These are phyloP conservation scores for Phyllostachys edulis DNA, from an alignment of 176 grass and related monocot species.

Conservation along the genomic window DNA sequence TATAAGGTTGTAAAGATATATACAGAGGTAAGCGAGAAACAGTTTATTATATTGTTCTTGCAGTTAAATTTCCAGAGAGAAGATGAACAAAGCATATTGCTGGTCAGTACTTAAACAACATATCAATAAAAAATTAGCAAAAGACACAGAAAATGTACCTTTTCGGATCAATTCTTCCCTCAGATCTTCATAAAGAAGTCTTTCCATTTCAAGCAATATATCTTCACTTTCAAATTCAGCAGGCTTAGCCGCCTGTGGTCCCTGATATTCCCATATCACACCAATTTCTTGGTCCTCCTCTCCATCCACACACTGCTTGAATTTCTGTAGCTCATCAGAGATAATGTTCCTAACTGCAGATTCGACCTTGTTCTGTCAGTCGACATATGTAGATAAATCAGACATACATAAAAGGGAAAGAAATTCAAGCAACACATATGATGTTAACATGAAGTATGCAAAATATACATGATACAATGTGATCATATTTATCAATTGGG, in stretches of 20 bases:
- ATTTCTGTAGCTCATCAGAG: slow-evolving; percentile 85
- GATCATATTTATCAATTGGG: not conserved
- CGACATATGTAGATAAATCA: slow-evolving; percentile 16
- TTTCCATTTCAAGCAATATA: slow-evolving; percentile 91
- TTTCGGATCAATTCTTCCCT: slow-evolving; percentile 77
- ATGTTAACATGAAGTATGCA: not conserved
- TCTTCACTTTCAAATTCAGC: slow-evolving; percentile 66
- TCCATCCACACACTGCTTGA: slow-evolving; percentile 44
- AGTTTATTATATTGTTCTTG: not conserved
- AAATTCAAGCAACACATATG: not conserved
- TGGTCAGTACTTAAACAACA: not conserved
- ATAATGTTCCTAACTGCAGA: slow-evolving; percentile 66
- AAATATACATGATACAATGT: not conserved
- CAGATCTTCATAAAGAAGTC: slow-evolving; percentile 79
- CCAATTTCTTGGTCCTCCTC: slow-evolving; percentile 41
- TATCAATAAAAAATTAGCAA: not conserved
- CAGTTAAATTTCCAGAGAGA: slow-evolving; percentile 12
- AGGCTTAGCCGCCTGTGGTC: slow-evolving; percentile 36
- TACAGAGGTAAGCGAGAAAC: not conserved
- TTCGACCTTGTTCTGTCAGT: slow-evolving; percentile 58
- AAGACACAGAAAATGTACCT: slow-evolving; percentile 47
- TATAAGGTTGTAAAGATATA: not conserved
- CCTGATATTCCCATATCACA: slow-evolving; percentile 84
- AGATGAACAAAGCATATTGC: slow-evolving; percentile 5
- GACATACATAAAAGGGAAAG: slow-evolving; percentile 8